A percentile compares a stretch with the other conserved stretches of the same genome.
Conservation (phyloP, 805 yeast species). For the Cyberlindnera samutprakarnensis region DNA sequence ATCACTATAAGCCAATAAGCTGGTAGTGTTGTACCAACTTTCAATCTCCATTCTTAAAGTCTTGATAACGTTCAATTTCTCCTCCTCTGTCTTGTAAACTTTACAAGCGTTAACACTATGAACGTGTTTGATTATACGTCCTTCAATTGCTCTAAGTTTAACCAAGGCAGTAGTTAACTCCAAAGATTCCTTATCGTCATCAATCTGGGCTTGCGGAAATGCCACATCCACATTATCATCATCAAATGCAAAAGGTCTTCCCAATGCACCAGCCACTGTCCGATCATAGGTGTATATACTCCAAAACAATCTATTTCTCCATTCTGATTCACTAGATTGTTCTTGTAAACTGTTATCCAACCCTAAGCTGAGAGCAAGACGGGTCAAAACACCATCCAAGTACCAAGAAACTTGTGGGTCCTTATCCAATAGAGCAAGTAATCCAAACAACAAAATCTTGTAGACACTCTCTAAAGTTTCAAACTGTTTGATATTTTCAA, state of each 20-base stretch:
- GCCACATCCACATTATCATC: constrained; percentile 45
- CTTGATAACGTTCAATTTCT: constrained; percentile 3
- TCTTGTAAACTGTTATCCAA: constrained; percentile 29
- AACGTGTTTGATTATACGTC: constrained; percentile 35
- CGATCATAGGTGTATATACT: constrained; percentile 41
- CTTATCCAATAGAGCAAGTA: constrained; percentile 45
- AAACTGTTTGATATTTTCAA: background rate
- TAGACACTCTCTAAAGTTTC: constrained; percentile 35
- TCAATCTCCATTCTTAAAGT: constrained; percentile 23
- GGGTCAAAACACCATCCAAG: constrained; percentile 38
- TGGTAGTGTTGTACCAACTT: constrained; percentile 26
- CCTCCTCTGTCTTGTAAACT: constrained; percentile 4
- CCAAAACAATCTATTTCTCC: constrained; percentile 40
- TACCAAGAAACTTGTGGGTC: constrained; percentile 46
- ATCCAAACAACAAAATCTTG: constrained; percentile 36
- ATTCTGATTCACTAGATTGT: constrained; percentile 20
- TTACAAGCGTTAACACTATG: constrained; percentile 37
- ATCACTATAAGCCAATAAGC: constrained; percentile 11
- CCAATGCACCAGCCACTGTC: constrained; percentile 39
- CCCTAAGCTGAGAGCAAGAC: constrained; percentile 39
- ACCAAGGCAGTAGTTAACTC: constrained; percentile 35
- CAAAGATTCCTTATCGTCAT: constrained; percentile 34
- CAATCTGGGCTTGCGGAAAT: constrained; percentile 30
- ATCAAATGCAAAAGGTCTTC: constrained; percentile 39
- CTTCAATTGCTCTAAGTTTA: constrained; percentile 38